Evolutionary conservation across 148 eudicot species (phyloP).

Genomic region (Vaccinium myrtillus): DNA sequence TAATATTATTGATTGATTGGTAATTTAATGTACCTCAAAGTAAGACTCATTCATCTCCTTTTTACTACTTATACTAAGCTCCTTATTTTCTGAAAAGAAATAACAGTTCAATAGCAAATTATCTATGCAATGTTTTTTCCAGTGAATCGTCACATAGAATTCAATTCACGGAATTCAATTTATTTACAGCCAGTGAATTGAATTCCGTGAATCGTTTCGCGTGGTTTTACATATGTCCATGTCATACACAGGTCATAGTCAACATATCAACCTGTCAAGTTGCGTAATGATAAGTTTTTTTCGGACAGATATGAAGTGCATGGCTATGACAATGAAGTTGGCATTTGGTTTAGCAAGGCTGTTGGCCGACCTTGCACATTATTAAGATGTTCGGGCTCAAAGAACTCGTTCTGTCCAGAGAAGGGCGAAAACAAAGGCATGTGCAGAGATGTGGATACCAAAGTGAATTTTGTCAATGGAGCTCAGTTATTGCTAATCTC

Average conservation of each 20-base stretch:
- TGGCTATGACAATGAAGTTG: constrained; percentile 53
- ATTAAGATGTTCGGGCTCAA: constrained; percentile 54
- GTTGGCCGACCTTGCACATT: constrained; percentile 79
- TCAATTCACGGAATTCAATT: no score
- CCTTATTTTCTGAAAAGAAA: neutral
- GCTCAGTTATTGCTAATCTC: constrained; percentile 87
- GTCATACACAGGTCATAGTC: neutral
- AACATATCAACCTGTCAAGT: neutral
- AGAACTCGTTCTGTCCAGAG: constrained; percentile 23
- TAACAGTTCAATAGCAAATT: neutral
- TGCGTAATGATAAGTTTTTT: neutral
- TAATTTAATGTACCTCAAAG: neutral
- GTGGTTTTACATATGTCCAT: neutral
- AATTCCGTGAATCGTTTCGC: neutral
- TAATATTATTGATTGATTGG: neutral
- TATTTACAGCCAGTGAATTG: neutral
- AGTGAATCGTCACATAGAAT: no score
- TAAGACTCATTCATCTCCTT: neutral
- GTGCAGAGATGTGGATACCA: constrained; percentile 60
- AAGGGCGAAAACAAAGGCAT: constrained; percentile 31
- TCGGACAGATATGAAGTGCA: constrained; percentile 66
- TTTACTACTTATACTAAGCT: neutral
- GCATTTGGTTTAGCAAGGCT: constrained; percentile 83
- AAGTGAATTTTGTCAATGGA: constrained; percentile 86
- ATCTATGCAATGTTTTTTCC: neutral